A percentile compares a stretch with the other conserved stretches of the same genome.
Evolutionary conservation across 2,329 filamentous ascomycete species (phyloP).

Genomic region (Colletotrichum filicis): DNA sequence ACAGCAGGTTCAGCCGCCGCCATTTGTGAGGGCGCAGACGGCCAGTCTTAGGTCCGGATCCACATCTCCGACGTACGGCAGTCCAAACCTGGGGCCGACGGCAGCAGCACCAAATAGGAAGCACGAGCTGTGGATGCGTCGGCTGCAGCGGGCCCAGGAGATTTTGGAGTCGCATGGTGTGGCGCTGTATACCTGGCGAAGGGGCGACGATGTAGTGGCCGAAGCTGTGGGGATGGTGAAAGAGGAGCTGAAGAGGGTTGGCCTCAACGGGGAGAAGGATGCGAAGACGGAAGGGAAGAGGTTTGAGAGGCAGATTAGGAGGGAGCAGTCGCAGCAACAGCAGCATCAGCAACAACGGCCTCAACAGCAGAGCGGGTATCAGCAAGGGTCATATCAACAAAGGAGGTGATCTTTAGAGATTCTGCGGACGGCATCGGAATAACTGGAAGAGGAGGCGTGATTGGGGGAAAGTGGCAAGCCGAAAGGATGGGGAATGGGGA

Average conservation of each 20-base stretch:
- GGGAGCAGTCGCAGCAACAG: conserved; percentile 29
- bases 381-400: conserved; percentile 13
- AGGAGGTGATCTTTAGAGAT: not conserved
- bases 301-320: conserved; percentile 33
- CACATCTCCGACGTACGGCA: conserved; percentile 46
- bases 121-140: conserved; percentile 76
- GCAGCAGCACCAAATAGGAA: conserved; percentile 67
- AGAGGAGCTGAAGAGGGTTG: conserved; percentile 60
- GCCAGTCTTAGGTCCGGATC: conserved; percentile 43
- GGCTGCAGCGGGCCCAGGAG: conserved; percentile 74
- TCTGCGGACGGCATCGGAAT: not conserved
- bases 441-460: not conserved
- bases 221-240: conserved; percentile 75
- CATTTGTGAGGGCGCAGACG: conserved; percentile 40
- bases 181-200: conserved; percentile 77
- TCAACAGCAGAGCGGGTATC: not conserved
- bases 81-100: conserved; percentile 47
- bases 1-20: conserved; percentile 32
- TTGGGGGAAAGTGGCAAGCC: not conserved
- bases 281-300: conserved; percentile 34
- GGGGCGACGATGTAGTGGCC: conserved; percentile 74
- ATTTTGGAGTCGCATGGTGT: conserved; percentile 73
- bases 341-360: conserved; percentile 16
- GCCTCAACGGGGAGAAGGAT: conserved; percentile 35
- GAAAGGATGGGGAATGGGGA: not conserved